Conservation (phyloP, 306 rosid genomes). For the Cucurbita ficifolia region DNA sequence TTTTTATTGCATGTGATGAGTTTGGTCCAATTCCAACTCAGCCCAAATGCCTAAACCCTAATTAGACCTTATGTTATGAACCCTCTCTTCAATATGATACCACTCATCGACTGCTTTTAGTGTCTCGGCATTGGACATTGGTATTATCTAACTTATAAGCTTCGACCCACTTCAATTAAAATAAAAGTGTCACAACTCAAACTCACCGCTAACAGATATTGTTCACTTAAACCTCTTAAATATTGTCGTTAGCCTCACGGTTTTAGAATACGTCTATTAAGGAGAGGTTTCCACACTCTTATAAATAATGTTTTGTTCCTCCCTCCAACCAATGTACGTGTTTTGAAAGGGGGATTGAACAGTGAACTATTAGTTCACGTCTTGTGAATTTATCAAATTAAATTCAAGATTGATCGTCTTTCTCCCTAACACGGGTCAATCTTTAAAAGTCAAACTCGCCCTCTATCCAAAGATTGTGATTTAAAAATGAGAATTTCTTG, state of each 20-base stretch:
- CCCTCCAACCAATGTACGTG: no score
- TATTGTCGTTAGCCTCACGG: no score
- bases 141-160: background rate
- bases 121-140: background rate
- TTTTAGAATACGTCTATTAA: no score
- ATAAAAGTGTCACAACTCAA: background rate
- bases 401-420: background rate
- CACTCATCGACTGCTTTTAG: background rate
- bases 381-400: no score
- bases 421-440: background rate
- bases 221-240: no score
- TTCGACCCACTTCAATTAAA: background rate
- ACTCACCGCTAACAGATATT: no score
- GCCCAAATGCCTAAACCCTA: background rate
- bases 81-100: background rate
- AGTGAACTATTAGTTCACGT: background rate
- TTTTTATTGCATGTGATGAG: background rate
- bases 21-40: slow-evolving; percentile 5
- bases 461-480: background rate
- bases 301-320: no score
- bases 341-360: background rate
- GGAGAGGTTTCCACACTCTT: no score
- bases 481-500: background rate
- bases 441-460: no score
- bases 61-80: background rate